A percentile compares a stretch with the other conserved stretches of the same genome.
phyloP scores from a whole-genome alignment of 345 rosid species.

The Geranium brycei region DNA sequence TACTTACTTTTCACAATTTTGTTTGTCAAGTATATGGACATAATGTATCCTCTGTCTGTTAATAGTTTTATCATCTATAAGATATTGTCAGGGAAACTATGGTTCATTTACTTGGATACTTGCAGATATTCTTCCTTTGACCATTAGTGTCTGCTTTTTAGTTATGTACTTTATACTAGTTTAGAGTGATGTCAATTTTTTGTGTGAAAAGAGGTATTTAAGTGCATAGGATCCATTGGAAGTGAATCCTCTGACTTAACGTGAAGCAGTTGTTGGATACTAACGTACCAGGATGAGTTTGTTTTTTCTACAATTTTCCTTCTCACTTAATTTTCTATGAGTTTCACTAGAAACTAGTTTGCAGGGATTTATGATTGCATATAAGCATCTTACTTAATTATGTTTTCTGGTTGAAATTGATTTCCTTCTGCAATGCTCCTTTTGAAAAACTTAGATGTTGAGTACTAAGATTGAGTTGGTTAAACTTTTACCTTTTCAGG shows the following conservation, averaged over 20 bases:
- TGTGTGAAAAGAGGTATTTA: not conserved
- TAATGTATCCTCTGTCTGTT: not conserved
- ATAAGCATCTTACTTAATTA: not conserved
- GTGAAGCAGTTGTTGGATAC: not conserved
- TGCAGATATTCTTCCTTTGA: not conserved
- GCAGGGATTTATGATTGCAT: not conserved
- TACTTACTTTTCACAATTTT: not conserved
- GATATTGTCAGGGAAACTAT: not conserved
- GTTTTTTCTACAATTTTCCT: not conserved
- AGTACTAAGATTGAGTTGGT: not conserved
- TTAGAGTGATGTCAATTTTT: not conserved
- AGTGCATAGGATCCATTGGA: not conserved
- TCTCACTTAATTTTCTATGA: not conserved
- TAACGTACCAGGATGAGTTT: not conserved
- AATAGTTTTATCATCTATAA: not conserved
- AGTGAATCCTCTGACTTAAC: not conserved
- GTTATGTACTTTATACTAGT: not conserved
- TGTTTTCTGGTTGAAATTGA: not conserved
- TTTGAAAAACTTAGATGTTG: not conserved
- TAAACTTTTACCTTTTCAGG: conserved; percentile 30
- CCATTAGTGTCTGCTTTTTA: not conserved
- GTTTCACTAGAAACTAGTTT: not conserved
- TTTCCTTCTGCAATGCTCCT: not conserved
- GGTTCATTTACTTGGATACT: not conserved
- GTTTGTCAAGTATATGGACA: conserved; percentile 5